phyloP scores from a whole-genome alignment of 148 eudicot genomes.

The Drosera capensis region DNA sequence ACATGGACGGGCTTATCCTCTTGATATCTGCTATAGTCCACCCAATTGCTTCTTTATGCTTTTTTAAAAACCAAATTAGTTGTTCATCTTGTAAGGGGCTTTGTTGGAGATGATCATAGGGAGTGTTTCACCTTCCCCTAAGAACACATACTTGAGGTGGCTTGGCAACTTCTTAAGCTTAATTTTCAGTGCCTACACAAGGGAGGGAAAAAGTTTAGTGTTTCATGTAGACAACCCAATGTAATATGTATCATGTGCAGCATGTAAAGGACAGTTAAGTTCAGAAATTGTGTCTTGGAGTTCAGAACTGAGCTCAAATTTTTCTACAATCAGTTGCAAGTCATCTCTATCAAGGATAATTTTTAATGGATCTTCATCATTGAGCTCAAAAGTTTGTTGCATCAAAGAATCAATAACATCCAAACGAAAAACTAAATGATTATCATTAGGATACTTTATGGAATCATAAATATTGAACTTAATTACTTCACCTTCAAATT shows the following conservation, averaged over 20 bases:
- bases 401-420: neutral
- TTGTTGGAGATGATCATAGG: neutral
- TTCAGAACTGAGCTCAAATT: neutral
- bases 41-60: neutral
- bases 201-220: neutral
- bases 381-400: neutral
- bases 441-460: too few species aligned
- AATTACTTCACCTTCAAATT: neutral
- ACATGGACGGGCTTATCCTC: constrained; percentile 3
- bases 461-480: too few species aligned
- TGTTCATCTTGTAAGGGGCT: neutral
- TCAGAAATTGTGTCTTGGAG: neutral
- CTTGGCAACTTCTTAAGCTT: neutral
- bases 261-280: neutral
- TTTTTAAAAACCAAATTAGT: neutral
- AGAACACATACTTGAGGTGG: neutral
- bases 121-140: neutral
- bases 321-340: neutral
- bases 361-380: neutral
- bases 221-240: neutral
- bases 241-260: neutral
- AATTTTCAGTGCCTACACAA: neutral
- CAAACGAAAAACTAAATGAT: neutral
- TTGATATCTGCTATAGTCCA: constrained; percentile 1
- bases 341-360: neutral